Evolutionary conservation across 2,329 filamentous ascomycete species (phyloP).

Genomic region (Monascus ruber): DNA sequence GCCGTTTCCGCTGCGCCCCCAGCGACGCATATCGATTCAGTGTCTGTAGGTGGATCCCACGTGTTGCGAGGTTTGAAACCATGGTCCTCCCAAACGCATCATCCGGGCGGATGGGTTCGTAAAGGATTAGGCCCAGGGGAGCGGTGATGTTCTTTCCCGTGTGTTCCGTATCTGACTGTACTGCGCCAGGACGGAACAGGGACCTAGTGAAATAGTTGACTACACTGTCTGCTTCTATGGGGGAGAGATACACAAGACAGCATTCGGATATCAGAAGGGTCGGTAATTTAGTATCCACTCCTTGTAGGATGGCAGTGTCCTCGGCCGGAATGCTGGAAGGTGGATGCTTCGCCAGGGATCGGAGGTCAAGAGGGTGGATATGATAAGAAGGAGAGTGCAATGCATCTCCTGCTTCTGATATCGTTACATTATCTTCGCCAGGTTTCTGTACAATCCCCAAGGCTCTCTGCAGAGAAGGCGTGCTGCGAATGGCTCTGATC

Average conservation of each 20-base stretch:
- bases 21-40: conserved; percentile 60
- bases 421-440: conserved; percentile 19
- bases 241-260: conserved; percentile 79
- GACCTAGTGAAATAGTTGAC: conserved; percentile 53
- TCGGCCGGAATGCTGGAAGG: conserved; percentile 8
- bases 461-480: conserved; percentile 18
- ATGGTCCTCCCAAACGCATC: conserved; percentile 87
- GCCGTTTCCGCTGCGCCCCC: conserved; percentile 54
- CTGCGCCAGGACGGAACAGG: conserved; percentile 26
- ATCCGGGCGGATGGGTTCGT: conserved; percentile 76
- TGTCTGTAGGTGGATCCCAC: conserved; percentile 76
- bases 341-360: conserved; percentile 36
- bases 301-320: conserved; percentile 23
- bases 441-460: conserved; percentile 17
- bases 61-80: conserved; percentile 73
- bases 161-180: neutral
- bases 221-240: conserved; percentile 51
- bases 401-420: conserved; percentile 28
- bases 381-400: conserved; percentile 39
- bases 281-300: conserved; percentile 49
- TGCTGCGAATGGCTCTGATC: conserved; percentile 34
- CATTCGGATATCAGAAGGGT: conserved; percentile 89
- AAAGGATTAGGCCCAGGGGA: conserved; percentile 56
- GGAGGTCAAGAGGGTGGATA: conserved; percentile 59
- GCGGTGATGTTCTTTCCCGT: conserved; percentile 1